phyloP scores from a whole-genome alignment of 2,329 filamentous ascomycete species.

The Cercospora canescens region DNA sequence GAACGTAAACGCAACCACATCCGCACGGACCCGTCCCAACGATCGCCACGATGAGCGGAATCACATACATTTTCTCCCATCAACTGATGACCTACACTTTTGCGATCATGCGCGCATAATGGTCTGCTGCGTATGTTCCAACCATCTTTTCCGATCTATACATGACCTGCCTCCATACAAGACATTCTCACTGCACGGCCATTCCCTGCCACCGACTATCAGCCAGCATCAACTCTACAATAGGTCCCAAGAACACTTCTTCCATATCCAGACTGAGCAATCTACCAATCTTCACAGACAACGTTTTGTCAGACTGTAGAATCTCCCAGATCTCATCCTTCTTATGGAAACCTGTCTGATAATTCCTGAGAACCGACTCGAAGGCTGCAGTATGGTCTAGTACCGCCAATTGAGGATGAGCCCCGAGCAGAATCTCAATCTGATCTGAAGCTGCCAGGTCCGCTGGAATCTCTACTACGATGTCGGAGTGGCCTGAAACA shows the following conservation, averaged over 20 bases:
- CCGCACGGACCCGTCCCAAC: not conserved
- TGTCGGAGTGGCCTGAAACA: not conserved
- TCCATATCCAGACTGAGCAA: not conserved
- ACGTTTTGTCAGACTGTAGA: not conserved
- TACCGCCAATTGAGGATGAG: not conserved
- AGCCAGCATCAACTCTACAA: not conserved
- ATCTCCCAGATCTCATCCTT: not conserved
- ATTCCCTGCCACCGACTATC: not conserved
- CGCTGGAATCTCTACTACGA: not conserved
- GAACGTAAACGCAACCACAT: not conserved
- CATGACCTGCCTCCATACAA: not conserved
- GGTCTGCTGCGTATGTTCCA: not conserved
- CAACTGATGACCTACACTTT: too few species aligned
- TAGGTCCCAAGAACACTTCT: not conserved
- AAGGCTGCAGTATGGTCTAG: not conserved
- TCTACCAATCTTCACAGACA: not conserved
- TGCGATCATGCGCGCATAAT: too few species aligned
- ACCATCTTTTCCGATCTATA: not conserved
- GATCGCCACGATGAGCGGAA: not conserved
- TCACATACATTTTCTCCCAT: too few species aligned
- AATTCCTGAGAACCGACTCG: not conserved
- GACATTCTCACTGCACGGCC: not conserved
- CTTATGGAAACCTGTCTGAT: not conserved
- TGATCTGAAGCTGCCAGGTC: not conserved
- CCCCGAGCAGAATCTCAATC: not conserved